These are phyloP conservation scores for Cucurbitaria berberidis DNA, from an alignment of 2,329 filamentous ascomycete genomes.

Conservation along the genomic window DNA sequence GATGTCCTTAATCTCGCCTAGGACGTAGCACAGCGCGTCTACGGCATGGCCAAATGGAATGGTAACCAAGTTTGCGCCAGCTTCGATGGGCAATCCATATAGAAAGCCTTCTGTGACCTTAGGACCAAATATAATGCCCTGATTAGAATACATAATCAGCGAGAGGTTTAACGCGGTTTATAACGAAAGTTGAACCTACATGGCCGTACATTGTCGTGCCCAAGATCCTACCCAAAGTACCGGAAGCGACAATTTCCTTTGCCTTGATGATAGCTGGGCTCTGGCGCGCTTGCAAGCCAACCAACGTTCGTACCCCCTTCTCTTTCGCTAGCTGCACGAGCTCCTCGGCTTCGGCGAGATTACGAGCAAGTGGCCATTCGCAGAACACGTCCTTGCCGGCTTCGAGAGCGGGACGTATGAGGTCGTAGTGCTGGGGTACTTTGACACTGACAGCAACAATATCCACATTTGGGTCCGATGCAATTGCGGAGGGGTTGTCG, in stretches of 20 bases:
- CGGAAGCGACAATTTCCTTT: constrained; percentile 51
- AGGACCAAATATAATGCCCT: constrained; percentile 32
- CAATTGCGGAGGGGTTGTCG: constrained; percentile 52
- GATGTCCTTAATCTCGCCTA: constrained; percentile 37
- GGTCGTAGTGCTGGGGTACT: constrained; percentile 52
- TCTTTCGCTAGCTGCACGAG: constrained; percentile 50
- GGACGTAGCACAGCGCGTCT: constrained; percentile 39
- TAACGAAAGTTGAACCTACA: constrained; percentile 3
- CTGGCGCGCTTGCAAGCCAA: constrained; percentile 57
- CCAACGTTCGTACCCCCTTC: constrained; percentile 52
- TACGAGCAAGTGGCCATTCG: constrained; percentile 58
- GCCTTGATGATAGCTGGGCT: constrained; percentile 51
- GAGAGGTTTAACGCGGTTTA: neutral
- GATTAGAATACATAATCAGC: neutral
- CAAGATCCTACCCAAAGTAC: constrained; percentile 54
- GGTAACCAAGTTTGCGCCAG: constrained; percentile 54
- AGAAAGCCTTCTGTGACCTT: constrained; percentile 33
- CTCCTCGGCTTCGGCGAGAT: constrained; percentile 51
- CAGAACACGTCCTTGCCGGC: constrained; percentile 54
- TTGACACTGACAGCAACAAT: constrained; percentile 55
- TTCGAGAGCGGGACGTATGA: constrained; percentile 52
- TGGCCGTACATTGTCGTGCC: constrained; percentile 43
- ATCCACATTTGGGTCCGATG: constrained; percentile 55
- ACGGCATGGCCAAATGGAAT: constrained; percentile 49
- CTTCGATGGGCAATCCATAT: constrained; percentile 58